Conservation (phyloP, 2,329 filamentous ascomycete species). For the Talaromyces funiculosus region DNA sequence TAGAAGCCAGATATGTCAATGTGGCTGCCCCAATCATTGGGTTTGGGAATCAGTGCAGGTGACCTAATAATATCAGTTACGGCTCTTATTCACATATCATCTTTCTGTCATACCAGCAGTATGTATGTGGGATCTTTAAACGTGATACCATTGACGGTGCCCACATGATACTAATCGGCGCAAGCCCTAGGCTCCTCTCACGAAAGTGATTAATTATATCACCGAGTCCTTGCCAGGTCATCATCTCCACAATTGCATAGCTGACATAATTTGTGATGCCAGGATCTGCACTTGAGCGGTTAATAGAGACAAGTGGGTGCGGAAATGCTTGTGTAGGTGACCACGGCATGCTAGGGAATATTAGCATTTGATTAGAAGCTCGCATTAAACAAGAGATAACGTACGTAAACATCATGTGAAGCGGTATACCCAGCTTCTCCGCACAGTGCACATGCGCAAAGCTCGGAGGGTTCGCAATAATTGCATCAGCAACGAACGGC, state of each 20-base stretch:
- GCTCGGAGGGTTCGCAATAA: conserved; percentile 76
- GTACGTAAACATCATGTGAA: conserved; percentile 85
- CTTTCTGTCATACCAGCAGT: conserved; percentile 54
- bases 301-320: conserved; percentile 78
- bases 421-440: conserved; percentile 68
- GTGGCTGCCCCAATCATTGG: conserved; percentile 66
- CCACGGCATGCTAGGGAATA: conserved; percentile 68
- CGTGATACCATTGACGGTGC: conserved; percentile 58
- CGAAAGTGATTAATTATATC: conserved; percentile 88
- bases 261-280: conserved; percentile 77
- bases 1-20: conserved; percentile 72
- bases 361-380: conserved; percentile 8
- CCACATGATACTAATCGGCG: conserved; percentile 74
- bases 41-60: conserved; percentile 70
- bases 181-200: conserved; percentile 65
- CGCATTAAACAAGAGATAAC: conserved; percentile 26
- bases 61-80: conserved; percentile 44
- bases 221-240: conserved; percentile 88
- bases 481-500: conserved; percentile 82
- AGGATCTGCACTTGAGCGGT: conserved; percentile 67
- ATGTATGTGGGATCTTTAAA: conserved; percentile 76
- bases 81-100: background rate
- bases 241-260: conserved; percentile 80
- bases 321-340: conserved; percentile 79
- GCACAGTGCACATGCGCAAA: conserved; percentile 77